Evolutionary conservation across 345 rosid species (phyloP), one percentile per base, ranked within the genome.

Genomic region (Bruguiera gymnorhiza): DNA sequence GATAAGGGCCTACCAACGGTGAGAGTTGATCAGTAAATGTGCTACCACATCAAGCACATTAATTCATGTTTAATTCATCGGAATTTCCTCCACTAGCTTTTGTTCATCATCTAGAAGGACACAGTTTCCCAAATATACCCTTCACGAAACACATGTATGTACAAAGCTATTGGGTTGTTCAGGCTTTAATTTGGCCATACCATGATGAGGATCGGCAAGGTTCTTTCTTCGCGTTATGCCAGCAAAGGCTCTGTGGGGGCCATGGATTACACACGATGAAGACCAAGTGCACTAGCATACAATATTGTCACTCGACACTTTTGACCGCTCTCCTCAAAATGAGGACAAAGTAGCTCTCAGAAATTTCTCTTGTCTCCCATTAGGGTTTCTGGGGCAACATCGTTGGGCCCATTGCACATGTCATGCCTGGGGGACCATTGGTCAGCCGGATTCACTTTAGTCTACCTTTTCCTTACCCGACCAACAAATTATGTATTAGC

Each of bases 101-200:
- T 63, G 54, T 37, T 70, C 29, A 2, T 60, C 24, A 67, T 72
- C 39, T 62, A 64, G 46, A 66, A 76, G 70, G 53, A 78, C 88
- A 79, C 88, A 76, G 23, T 76, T 77, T 72, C 90, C 90, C 74
- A 84, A 81, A 83, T 71, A 84, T 84, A 72, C 88, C 83, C 84
- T 73, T 65, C 46, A 60, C 60, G 70, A 31, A 57, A 64, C 77
- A 29, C 24, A 60, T 54, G 6, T 8, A 2, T 5, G 23, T 6
- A 27, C 31, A 46, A 30, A 60, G 16, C n/a, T 56, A 58, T 7
- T 53, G 62, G 73, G 52, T 64, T 60, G 19, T 53, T 62, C 36
- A 31, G 67, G 73, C 73, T 63, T 62, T 61, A 55, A 30, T 29
- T 64, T 79, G 88, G 70, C 63, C 86, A 39, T 15, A 3, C 48